Evolutionary conservation across 2,329 filamentous ascomycete species (phyloP).

Genomic region (Claviceps quebecensis): DNA sequence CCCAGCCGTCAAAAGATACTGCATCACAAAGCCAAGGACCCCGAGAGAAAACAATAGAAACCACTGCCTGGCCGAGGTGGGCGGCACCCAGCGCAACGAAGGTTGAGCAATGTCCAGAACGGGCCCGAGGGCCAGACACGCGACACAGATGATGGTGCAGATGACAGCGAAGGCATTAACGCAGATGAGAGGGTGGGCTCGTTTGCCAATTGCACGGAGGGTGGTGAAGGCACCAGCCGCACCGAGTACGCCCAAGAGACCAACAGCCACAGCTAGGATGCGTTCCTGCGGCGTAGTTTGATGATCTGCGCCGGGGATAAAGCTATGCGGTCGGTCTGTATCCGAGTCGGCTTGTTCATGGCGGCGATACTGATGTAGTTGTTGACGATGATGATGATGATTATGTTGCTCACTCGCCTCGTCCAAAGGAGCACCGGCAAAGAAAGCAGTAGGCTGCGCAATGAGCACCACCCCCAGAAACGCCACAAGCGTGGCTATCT

Average conservation of each 20-base stretch:
- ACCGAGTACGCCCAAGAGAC: constrained; percentile 65
- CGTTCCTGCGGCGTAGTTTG: constrained; percentile 47
- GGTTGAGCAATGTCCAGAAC: constrained; percentile 31
- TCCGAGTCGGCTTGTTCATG: not conserved
- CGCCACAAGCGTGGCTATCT: constrained; percentile 61
- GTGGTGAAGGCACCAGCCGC: constrained; percentile 59
- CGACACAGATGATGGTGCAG: constrained; percentile 52
- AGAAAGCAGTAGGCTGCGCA: constrained; percentile 52
- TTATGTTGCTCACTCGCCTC: not conserved
- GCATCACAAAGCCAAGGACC: constrained; percentile 65
- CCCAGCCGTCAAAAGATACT: constrained; percentile 71
- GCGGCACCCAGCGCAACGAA: constrained; percentile 28
- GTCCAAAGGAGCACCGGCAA: constrained; percentile 16
- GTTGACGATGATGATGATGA: not conserved
- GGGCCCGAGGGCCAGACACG: constrained; percentile 42
- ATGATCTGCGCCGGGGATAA: constrained; percentile 19
- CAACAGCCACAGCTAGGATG: constrained; percentile 54
- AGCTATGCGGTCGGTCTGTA: not conserved
- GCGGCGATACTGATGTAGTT: not conserved
- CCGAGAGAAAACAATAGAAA: constrained; percentile 53
- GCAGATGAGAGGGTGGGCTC: constrained; percentile 68
- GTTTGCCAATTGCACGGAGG: constrained; percentile 65
- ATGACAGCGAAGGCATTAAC: constrained; percentile 72
- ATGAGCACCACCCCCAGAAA: constrained; percentile 73
- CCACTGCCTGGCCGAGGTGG: constrained; percentile 42